Conservation (phyloP, 225 moss, liverwort and hornwort genomes). For the Sphagnum tenellum region DNA sequence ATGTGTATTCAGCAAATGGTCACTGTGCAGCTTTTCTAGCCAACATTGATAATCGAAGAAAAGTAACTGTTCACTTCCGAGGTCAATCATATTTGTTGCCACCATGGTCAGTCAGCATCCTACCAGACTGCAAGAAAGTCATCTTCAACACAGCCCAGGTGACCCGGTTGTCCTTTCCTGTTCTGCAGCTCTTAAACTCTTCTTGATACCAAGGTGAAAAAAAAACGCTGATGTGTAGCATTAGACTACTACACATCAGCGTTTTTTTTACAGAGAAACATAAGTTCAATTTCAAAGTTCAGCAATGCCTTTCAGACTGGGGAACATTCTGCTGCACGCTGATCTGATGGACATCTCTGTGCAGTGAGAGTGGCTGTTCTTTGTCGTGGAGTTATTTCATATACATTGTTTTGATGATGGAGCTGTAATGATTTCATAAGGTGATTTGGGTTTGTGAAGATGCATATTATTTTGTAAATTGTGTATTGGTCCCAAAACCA, state of each 20-base stretch:
- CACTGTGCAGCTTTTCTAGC: constrained; percentile 85
- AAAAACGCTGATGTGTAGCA: too few relatives aligned
- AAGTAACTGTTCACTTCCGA: constrained; percentile 54
- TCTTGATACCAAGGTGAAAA: background rate
- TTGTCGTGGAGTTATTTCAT: too few relatives aligned
- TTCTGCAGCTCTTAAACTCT: background rate
- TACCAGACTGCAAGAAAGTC: constrained; percentile 71
- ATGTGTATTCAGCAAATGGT: constrained; percentile 63
- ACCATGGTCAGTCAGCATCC: constrained; percentile 90
- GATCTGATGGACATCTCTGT: too few relatives aligned
- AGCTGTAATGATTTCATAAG: too few relatives aligned
- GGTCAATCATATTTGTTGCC: constrained; percentile 45
- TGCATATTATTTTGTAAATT: background rate
- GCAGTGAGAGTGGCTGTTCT: too few relatives aligned
- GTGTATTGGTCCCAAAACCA: constrained; percentile 4
- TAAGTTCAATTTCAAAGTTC: too few relatives aligned
- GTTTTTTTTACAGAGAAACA: too few relatives aligned
- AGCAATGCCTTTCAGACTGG: too few relatives aligned
- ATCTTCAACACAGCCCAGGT: constrained; percentile 76
- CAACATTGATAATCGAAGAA: constrained; percentile 46
- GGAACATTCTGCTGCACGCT: too few relatives aligned
- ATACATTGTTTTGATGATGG: too few relatives aligned
- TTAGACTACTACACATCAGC: too few relatives aligned
- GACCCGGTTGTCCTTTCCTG: background rate
- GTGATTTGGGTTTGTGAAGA: too few relatives aligned